Evolutionary conservation across 345 rosid species (phyloP), one percentile per base, ranked within the genome.

Genomic region (Erysimum cheiranthoides): DNA sequence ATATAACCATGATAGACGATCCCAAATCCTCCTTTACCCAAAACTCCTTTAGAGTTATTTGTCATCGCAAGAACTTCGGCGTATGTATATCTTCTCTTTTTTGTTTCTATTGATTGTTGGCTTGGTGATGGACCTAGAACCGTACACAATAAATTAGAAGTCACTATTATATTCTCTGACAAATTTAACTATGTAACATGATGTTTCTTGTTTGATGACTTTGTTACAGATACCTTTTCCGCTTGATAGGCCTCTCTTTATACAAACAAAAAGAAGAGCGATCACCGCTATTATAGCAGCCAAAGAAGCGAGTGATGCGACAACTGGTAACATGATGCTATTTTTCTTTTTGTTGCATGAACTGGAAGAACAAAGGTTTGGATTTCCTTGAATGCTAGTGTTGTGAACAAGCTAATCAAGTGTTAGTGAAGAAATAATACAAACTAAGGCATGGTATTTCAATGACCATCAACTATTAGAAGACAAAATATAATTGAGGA

Each of bases 11-110:
- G 74, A 25, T 78, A 78, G 25, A 78, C 82, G 74, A 61, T 78
- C 2, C 82, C 78, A 30, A 78, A 78, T 17, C 82, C 82, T 53
- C 82, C 82, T 68, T 61, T 61, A 34, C 75, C 82, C 54, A 78
- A 66, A 51, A 61, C 71, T 52, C 59, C 68, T 13, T 68, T 61
- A 18, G 4, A 21, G 18, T 78, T 73, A 38, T 68, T 61, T 35
- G 78, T 78, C 68, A 78, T 78, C 0, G n/a, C 67, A 31, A 73
- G 50, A 60, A 73, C 60, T 63, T 78, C 61, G 0, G 43, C 17
- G 6, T 78, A 43, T 25, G 78, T 73, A 64, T 16, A 73, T 73
- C 61, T 67, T 36, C 52, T 61, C 51, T 38, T 67, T 61, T 45
- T 52, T 10, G 61, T 49, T 50, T 67, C 74, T 49, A 79, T 62